Conservation (phyloP, 2,329 filamentous ascomycete genomes). For the Lachnellula suecica region DNA sequence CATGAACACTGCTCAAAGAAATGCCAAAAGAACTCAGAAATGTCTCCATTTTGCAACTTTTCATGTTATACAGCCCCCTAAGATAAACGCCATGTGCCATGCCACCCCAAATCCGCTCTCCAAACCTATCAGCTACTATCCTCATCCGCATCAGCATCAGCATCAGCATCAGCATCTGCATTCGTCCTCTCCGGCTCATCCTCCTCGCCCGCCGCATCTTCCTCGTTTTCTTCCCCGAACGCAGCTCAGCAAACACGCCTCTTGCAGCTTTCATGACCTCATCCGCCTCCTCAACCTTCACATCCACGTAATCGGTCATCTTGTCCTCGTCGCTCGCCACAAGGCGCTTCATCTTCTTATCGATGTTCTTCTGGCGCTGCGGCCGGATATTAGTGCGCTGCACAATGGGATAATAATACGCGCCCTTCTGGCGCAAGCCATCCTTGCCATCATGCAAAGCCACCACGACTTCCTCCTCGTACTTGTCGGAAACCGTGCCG, state of each 20-base stretch:
- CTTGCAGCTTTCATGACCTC: conserved; percentile 53
- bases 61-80: not conserved
- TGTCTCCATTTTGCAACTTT: not conserved
- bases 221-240: conserved; percentile 23
- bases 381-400: conserved; percentile 62
- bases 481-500: conserved; percentile 55
- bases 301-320: conserved; percentile 50
- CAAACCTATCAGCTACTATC: not conserved
- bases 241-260: conserved; percentile 45
- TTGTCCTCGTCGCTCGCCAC: conserved; percentile 42
- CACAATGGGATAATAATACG: conserved; percentile 69
- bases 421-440: conserved; percentile 52
- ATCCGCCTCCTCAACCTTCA: conserved; percentile 54
- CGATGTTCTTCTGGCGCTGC: conserved; percentile 63
- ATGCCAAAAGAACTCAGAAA: not conserved
- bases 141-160: conserved; percentile 6
- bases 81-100: not conserved
- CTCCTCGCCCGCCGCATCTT: conserved; percentile 16
- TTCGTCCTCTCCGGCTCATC: not conserved
- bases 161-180: conserved; percentile 17
- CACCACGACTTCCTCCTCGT: conserved; percentile 62
- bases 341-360: conserved; percentile 36
- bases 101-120: not conserved
- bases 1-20: not conserved
- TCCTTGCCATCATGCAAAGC: conserved; percentile 55